Evolutionary conservation across 1,284 basidiomycete species (phyloP).

Genomic region (Apiotrichum mycotoxinovorans): DNA sequence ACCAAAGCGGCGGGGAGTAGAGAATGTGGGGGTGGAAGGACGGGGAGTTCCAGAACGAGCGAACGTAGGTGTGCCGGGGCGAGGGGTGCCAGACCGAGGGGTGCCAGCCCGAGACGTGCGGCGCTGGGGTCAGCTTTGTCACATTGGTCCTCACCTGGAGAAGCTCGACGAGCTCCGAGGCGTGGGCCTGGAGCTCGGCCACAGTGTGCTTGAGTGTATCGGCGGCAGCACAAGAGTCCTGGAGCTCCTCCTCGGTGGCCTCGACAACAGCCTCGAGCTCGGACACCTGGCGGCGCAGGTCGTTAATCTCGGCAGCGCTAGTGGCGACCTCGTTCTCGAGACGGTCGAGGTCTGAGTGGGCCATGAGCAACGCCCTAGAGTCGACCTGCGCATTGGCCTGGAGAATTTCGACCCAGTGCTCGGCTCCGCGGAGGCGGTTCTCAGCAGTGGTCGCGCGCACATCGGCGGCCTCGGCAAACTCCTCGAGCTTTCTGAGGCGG

Average conservation of each 20-base stretch:
- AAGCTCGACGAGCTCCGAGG: background rate
- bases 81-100: conserved; percentile 1
- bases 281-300: background rate
- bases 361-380: background rate
- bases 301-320: background rate
- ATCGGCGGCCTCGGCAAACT: background rate
- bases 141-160: background rate
- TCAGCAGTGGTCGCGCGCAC: background rate
- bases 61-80: background rate
- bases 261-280: conserved; percentile 1
- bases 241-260: conserved; percentile 3
- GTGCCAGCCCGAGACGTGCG: conserved; percentile 1
- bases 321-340: background rate
- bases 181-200: background rate
- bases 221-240: background rate
- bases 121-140: background rate
- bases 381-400: background rate
- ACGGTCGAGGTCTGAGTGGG: background rate
- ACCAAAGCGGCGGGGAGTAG: background rate
- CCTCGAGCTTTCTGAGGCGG: background rate
- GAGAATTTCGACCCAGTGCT: background rate
- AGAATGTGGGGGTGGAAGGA: background rate
- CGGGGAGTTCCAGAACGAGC: background rate
- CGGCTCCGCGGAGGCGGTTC: background rate
- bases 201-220: conserved; percentile 1